These are phyloP conservation scores for Neckera pumila DNA, from an alignment of 225 moss, liverwort and hornwort genomes.

Conservation along the genomic window DNA sequence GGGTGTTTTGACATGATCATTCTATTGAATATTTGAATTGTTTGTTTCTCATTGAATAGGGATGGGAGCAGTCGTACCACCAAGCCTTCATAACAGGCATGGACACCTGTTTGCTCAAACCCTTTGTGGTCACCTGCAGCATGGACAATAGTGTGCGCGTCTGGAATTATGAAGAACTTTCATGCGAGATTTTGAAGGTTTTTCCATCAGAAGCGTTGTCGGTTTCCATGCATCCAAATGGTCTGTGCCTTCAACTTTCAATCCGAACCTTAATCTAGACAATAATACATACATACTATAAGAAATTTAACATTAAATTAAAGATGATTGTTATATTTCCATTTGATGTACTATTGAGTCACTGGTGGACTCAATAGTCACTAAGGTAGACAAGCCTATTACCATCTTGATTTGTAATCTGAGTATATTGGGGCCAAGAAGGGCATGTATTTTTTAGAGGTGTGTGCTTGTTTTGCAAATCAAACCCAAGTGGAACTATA, in stretches of 20 bases:
- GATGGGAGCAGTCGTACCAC: slow-evolving; percentile 34
- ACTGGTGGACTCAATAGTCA: too few species aligned
- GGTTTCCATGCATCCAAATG: slow-evolving; percentile 72
- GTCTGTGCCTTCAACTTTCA: not conserved
- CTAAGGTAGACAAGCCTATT: too few species aligned
- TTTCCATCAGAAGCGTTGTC: slow-evolving; percentile 71
- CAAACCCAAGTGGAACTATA: too few species aligned
- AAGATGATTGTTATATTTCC: not conserved
- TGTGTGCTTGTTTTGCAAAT: too few species aligned
- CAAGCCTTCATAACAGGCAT: slow-evolving; percentile 53
- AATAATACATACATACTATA: not conserved
- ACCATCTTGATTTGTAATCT: too few species aligned
- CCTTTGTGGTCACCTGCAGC: slow-evolving; percentile 65
- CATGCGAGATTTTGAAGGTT: slow-evolving; percentile 50
- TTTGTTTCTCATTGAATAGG: not conserved
- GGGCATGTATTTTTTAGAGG: too few species aligned
- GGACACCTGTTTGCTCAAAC: slow-evolving; percentile 67
- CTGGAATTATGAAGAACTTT: slow-evolving; percentile 67
- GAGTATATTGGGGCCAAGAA: too few species aligned
- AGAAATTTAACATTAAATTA: not conserved
- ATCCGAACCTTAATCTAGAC: not conserved
- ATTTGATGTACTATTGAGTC: not conserved
- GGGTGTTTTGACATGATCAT: not conserved
- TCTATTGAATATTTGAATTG: not conserved
- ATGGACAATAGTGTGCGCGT: slow-evolving; percentile 54